phyloP scores from a whole-genome alignment of 495 filamentous ascomycete genomes.

The Cladorrhinum samala region DNA sequence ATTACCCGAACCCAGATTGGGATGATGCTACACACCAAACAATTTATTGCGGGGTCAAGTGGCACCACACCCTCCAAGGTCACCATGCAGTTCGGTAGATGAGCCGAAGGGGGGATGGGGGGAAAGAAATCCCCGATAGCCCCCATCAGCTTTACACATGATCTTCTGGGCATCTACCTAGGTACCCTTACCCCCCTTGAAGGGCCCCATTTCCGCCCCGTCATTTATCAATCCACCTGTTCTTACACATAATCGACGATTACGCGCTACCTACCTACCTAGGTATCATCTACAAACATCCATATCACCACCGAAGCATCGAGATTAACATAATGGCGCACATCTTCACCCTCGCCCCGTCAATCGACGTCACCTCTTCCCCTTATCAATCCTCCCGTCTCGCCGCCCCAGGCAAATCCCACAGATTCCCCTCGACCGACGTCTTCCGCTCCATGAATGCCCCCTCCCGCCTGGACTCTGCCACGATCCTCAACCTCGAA shows the following conservation, averaged over 20 bases:
- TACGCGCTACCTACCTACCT: too few relatives aligned
- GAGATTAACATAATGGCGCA: slow-evolving; percentile 33
- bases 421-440: slow-evolving; percentile 38
- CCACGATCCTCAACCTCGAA: slow-evolving; percentile 43
- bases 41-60: slow-evolving; percentile 2
- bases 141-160: too few relatives aligned
- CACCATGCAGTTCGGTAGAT: not conserved
- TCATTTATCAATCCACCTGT: too few relatives aligned
- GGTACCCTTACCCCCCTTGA: too few relatives aligned
- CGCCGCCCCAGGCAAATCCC: slow-evolving; percentile 29
- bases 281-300: too few relatives aligned
- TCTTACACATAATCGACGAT: not conserved
- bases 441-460: slow-evolving; percentile 45
- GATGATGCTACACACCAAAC: not conserved
- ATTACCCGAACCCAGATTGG: slow-evolving; percentile 3
- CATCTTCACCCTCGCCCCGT: slow-evolving; percentile 36
- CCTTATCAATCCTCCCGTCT: slow-evolving; percentile 17
- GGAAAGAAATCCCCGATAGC: too few relatives aligned
- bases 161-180: too few relatives aligned
- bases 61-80: not conserved
- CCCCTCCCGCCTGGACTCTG: slow-evolving; percentile 40
- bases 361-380: slow-evolving; percentile 28
- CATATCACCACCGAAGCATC: not conserved
- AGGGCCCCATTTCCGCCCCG: too few relatives aligned
- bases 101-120: too few relatives aligned